phyloP scores from a whole-genome alignment of 331 rosid genomes.

The Stylosanthes scabra region DNA sequence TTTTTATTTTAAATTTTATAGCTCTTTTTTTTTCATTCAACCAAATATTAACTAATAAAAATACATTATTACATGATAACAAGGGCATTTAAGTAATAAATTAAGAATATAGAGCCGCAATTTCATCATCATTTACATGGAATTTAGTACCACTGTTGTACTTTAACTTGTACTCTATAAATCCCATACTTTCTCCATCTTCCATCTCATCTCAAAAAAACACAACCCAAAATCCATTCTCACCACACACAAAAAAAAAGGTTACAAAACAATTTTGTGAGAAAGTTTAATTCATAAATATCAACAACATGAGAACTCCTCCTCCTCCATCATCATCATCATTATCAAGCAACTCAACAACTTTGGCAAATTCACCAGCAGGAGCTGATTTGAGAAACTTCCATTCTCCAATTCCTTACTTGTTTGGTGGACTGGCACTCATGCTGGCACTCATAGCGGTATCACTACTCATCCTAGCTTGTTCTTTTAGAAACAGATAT shows the following conservation, averaged over 20 bases:
- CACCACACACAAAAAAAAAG: neutral
- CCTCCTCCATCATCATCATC: neutral
- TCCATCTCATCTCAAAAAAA: no score
- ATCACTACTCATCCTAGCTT: conserved; percentile 59
- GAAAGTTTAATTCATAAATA: neutral
- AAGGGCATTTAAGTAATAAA: no score
- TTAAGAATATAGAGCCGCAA: no score
- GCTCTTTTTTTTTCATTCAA: no score
- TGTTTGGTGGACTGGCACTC: conserved; percentile 65
- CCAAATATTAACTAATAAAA: no score
- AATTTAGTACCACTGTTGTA: no score
- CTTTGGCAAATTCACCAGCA: neutral
- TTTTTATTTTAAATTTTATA: no score
- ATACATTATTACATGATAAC: no score
- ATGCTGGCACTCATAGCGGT: conserved; percentile 55
- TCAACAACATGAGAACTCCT: conserved; percentile 36
- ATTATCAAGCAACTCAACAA: conserved; percentile 33
- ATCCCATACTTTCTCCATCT: no score
- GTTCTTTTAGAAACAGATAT: conserved; percentile 42
- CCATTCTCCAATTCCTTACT: conserved; percentile 67
- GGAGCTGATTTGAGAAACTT: conserved; percentile 40
- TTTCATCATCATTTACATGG: no score
- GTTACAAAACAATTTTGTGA: neutral
- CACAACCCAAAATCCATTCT: neutral
- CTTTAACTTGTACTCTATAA: no score